These are phyloP conservation scores for Physcia stellaris DNA, from an alignment of 495 filamentous ascomycete species.

Conservation along the genomic window DNA sequence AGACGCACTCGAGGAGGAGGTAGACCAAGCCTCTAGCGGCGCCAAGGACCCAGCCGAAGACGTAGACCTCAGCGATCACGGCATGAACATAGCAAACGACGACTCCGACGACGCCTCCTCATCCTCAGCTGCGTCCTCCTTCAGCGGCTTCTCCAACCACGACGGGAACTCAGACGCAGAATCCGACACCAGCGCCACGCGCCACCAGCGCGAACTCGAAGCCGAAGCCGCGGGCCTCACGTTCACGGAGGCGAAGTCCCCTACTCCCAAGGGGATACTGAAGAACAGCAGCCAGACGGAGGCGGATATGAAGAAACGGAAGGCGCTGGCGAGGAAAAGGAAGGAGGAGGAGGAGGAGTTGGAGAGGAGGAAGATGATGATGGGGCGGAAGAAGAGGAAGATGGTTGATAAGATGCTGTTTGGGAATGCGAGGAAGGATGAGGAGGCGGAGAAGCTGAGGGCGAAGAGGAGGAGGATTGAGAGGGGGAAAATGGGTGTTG, in stretches of 20 bases:
- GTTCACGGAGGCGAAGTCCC: constrained; percentile 24
- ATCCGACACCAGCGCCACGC: constrained; percentile 38
- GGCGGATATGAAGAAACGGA: constrained; percentile 49
- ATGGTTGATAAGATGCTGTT: constrained; percentile 85
- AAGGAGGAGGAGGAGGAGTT: constrained; percentile 68
- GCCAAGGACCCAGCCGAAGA: constrained; percentile 17
- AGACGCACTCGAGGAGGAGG: constrained; percentile 26
- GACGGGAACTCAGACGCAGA: constrained; percentile 30
- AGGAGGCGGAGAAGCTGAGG: constrained; percentile 58
- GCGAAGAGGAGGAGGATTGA: constrained; percentile 82
- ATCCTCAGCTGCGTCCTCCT: constrained; percentile 29
- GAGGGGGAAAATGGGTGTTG: constrained; percentile 47
- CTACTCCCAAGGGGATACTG: background rate
- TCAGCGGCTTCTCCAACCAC: constrained; percentile 27
- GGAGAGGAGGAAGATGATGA: constrained; percentile 83
- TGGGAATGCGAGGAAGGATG: constrained; percentile 71
- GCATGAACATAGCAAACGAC: constrained; percentile 45
- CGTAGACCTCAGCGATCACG: constrained; percentile 24
- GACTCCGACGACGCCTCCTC: constrained; percentile 28
- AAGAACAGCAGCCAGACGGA: constrained; percentile 28
- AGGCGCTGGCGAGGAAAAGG: constrained; percentile 49
- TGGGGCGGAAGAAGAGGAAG: constrained; percentile 83
- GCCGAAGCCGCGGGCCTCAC: constrained; percentile 61
- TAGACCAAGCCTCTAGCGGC: constrained; percentile 24
- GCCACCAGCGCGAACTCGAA: constrained; percentile 79